A percentile compares a stretch with the other conserved stretches of the same genome.
Evolutionary conservation across 140 eudicot genomes (phyloP).

Genomic region (Erigeron philadelphicus): DNA sequence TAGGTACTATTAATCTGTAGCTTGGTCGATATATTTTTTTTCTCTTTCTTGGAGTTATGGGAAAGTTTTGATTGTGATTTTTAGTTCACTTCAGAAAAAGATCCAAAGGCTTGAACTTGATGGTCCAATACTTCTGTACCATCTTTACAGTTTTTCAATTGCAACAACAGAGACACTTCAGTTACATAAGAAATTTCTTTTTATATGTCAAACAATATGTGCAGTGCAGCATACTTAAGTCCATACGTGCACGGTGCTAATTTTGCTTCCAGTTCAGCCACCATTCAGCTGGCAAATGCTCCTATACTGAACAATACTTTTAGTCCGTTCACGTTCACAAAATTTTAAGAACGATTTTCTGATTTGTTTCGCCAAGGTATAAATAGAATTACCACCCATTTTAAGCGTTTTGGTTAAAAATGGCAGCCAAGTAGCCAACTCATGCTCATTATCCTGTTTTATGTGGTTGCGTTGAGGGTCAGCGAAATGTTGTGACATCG

Average conservation of each 20-base stretch:
- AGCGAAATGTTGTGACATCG: slow-evolving; percentile 19
- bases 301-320: slow-evolving; percentile 30
- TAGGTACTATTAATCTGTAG: no score
- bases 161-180: background rate
- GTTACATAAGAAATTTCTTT: background rate
- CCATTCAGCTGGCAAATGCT: slow-evolving; percentile 43
- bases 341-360: slow-evolving; percentile 34
- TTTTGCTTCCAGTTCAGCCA: slow-evolving; percentile 48
- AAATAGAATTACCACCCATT: no score
- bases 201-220: slow-evolving; percentile 20
- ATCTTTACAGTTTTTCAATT: background rate
- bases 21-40: no score
- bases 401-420: no score
- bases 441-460: slow-evolving; percentile 4
- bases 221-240: slow-evolving; percentile 48
- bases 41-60: no score
- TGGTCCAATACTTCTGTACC: background rate
- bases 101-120: no score
- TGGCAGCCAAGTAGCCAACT: no score
- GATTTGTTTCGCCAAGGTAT: slow-evolving; percentile 37
- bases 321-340: slow-evolving; percentile 45
- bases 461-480: slow-evolving; percentile 9
- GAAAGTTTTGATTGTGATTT: no score
- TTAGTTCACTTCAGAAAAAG: no score
- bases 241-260: slow-evolving; percentile 56